Percentiles rank a stretch among this genome's conserved stretches.
Conservation (phyloP, 352 stramenopile genomes). For the Phytopythium kandeliae region DNA sequence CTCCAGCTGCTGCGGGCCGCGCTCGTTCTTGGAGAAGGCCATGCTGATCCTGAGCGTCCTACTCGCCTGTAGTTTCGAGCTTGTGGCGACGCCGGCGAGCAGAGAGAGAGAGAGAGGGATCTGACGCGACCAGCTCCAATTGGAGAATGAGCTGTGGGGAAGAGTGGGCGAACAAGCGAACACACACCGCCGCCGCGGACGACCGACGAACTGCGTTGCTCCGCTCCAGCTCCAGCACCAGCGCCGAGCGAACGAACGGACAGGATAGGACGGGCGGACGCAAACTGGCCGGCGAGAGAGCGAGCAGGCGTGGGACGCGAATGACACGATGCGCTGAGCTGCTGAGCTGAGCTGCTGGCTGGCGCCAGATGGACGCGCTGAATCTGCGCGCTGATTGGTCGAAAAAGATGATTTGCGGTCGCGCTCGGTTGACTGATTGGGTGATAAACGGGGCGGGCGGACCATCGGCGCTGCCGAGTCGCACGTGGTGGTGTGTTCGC, state of each 20-base stretch:
- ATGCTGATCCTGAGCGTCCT: too few species aligned
- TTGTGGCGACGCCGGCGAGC: too few species aligned
- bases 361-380: background rate
- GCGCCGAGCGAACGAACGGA: background rate
- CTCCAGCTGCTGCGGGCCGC: constrained; percentile 27
- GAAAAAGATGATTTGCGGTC: background rate
- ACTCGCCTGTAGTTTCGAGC: too few species aligned
- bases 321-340: constrained; percentile 1
- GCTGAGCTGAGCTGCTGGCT: too few species aligned
- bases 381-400: constrained; percentile 5
- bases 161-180: background rate
- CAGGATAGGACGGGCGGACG: background rate
- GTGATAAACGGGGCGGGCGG: constrained; percentile 2
- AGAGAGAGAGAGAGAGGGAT: background rate
- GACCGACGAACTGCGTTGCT: too few species aligned
- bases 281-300: too few species aligned
- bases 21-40: background rate
- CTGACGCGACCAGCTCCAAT: background rate
- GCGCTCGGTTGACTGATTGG: constrained; percentile 1
- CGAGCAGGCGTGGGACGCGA: constrained; percentile 1
- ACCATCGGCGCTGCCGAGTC: background rate
- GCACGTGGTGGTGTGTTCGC: too few species aligned
- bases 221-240: too few species aligned
- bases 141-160: background rate
- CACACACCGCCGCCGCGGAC: too few species aligned